phyloP scores from a whole-genome alignment of 148 eudicot genomes.

The Simmondsia chinensis region DNA sequence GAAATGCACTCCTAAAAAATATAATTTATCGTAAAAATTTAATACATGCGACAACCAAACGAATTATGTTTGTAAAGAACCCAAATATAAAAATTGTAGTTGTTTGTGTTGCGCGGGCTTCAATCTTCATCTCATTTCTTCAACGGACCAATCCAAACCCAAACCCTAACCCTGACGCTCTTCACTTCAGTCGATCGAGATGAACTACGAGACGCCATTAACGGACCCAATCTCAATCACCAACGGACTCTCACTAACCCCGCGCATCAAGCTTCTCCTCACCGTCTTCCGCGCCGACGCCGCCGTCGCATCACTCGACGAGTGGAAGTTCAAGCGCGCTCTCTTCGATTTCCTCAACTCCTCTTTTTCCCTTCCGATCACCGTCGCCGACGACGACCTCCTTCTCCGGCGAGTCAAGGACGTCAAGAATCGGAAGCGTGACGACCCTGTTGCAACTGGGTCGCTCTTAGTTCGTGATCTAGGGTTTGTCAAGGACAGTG shows the following conservation, averaged over 20 bases:
- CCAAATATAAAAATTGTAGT: too few relatives aligned
- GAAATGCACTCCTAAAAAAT: too few relatives aligned
- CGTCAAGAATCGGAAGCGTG: constrained; percentile 58
- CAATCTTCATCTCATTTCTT: too few relatives aligned
- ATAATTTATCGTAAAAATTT: too few relatives aligned
- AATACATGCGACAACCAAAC: too few relatives aligned
- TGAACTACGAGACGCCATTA: constrained; percentile 6
- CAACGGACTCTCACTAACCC: constrained; percentile 40
- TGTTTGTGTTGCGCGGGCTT: too few relatives aligned
- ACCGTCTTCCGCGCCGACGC: constrained; percentile 53
- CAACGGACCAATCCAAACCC: too few relatives aligned
- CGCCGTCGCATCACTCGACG: constrained; percentile 49
- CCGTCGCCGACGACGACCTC: constrained; percentile 39
- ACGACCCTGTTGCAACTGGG: constrained; percentile 59
- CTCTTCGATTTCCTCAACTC: constrained; percentile 43
- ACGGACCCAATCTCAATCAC: constrained; percentile 32
- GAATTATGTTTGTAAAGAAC: too few relatives aligned
- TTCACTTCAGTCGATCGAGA: background rate
- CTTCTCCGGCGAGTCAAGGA: constrained; percentile 34
- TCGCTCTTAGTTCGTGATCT: constrained; percentile 40
- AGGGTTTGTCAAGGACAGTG: constrained; percentile 27
- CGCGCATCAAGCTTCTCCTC: constrained; percentile 50
- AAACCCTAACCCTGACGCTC: too few relatives aligned
- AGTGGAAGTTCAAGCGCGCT: constrained; percentile 69
- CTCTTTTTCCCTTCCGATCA: constrained; percentile 23